These are phyloP conservation scores for Abrus pulchellus DNA, from an alignment of 306 rosid species.

Conservation along the genomic window DNA sequence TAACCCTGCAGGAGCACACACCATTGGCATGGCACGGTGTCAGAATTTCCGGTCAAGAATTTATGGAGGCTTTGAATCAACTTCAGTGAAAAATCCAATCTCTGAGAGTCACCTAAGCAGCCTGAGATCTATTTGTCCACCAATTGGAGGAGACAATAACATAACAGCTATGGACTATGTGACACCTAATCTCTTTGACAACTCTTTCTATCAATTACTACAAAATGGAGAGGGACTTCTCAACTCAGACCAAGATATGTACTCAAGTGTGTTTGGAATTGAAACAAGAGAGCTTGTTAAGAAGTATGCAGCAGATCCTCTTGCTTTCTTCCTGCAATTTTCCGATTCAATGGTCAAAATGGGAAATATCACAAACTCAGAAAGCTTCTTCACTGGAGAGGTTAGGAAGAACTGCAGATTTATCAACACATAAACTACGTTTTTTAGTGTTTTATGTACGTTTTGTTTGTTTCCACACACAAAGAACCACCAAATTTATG, in stretches of 20 bases:
- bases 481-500: conserved; percentile 22
- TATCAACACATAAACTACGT: conserved; percentile 67
- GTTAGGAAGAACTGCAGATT: conserved; percentile 91
- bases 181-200: conserved; percentile 88
- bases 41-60: conserved; percentile 68
- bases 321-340: conserved; percentile 87
- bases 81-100: conserved; percentile 59
- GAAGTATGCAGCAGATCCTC: conserved; percentile 72
- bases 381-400: conserved; percentile 72
- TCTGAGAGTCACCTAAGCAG: conserved; percentile 57
- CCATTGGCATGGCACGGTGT: conserved; percentile 87
- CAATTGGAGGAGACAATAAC: conserved; percentile 62
- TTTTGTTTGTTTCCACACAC: conserved; percentile 25
- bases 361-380: conserved; percentile 78
- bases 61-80: conserved; percentile 64
- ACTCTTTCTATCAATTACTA: conserved; percentile 77
- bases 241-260: conserved; percentile 82
- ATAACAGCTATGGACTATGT: conserved; percentile 77
- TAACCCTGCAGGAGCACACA: conserved; percentile 82
- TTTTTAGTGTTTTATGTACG: conserved; percentile 14
- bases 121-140: conserved; percentile 72
- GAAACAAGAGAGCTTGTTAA: conserved; percentile 74
- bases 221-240: conserved; percentile 78
- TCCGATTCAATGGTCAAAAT: conserved; percentile 87
- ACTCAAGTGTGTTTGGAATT: conserved; percentile 72